Percentiles rank a stretch among this genome's conserved stretches.
Evolutionary conservation across 768 basidiomycete species (phyloP).

Genomic region (Mycena vitilis): DNA sequence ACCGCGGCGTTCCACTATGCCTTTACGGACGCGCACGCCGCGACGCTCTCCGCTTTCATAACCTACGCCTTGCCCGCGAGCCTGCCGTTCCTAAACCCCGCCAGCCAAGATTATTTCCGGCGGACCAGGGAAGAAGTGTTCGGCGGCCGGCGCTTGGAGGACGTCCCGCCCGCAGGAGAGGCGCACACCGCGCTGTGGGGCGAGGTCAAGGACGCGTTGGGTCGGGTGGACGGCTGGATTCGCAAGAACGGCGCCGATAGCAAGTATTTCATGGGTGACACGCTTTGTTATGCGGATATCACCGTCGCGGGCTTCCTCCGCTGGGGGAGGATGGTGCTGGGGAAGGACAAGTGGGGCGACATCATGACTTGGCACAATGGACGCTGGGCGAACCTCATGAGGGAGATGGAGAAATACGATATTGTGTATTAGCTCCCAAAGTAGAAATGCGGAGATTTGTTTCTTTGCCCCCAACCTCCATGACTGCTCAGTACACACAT

Average conservation of each 20-base stretch:
- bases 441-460: neutral
- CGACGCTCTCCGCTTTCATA: slow-evolving; percentile 29
- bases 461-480: neutral
- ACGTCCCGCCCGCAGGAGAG: slow-evolving; percentile 42
- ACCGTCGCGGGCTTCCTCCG: slow-evolving; percentile 21
- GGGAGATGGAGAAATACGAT: slow-evolving; percentile 25
- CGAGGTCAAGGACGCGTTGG: slow-evolving; percentile 47
- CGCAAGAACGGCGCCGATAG: slow-evolving; percentile 42
- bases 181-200: slow-evolving; percentile 51
- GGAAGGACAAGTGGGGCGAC: slow-evolving; percentile 24
- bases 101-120: slow-evolving; percentile 54
- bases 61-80: slow-evolving; percentile 39
- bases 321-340: slow-evolving; percentile 23
- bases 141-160: slow-evolving; percentile 47
- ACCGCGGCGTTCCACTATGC: slow-evolving; percentile 53
- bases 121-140: slow-evolving; percentile 47
- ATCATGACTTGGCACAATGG: slow-evolving; percentile 25
- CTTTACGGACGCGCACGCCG: slow-evolving; percentile 34
- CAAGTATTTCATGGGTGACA: slow-evolving; percentile 51
- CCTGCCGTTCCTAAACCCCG: slow-evolving; percentile 44
- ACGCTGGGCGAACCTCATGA: slow-evolving; percentile 25
- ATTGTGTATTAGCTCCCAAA: neutral
- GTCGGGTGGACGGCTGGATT: slow-evolving; percentile 44
- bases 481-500: slow-evolving; percentile 28
- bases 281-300: slow-evolving; percentile 29